phyloP scores from a whole-genome alignment of 2,329 filamentous ascomycete species.

The Hansfordia pulvinata region DNA sequence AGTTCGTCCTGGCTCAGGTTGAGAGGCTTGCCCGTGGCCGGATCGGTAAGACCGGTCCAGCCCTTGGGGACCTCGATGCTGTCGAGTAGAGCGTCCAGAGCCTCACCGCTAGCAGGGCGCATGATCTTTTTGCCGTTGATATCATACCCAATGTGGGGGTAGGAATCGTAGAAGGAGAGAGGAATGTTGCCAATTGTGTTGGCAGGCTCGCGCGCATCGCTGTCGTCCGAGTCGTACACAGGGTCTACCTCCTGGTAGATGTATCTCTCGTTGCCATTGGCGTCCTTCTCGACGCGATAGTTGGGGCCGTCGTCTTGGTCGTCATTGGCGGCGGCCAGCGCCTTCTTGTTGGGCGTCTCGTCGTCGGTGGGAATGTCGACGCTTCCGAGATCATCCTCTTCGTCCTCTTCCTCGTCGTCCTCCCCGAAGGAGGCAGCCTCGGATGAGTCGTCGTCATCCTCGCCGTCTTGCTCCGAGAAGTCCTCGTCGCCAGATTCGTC shows the following conservation, averaged over 20 bases:
- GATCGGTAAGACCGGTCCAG: slow-evolving; percentile 93
- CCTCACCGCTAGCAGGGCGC: slow-evolving; percentile 86
- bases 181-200: slow-evolving; percentile 97
- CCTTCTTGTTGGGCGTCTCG: slow-evolving; percentile 21
- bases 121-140: slow-evolving; percentile 98
- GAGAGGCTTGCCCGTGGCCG: slow-evolving; percentile 82
- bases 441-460: slow-evolving; percentile 34
- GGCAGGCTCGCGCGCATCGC: slow-evolving; percentile 60
- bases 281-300: slow-evolving; percentile 56
- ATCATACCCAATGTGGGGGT: slow-evolving; percentile 96
- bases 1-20: slow-evolving; percentile 79
- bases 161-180: slow-evolving; percentile 89
- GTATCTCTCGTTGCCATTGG: slow-evolving; percentile 82
- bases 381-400: slow-evolving; percentile 22
- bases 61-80: slow-evolving; percentile 95
- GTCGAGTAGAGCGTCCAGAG: slow-evolving; percentile 83
- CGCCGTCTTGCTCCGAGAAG: slow-evolving; percentile 16
- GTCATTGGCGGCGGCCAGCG: slow-evolving; percentile 19
- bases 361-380: slow-evolving; percentile 27
- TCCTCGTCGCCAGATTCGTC: slow-evolving; percentile 24
- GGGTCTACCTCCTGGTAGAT: slow-evolving; percentile 90
- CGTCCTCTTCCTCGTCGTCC: slow-evolving; percentile 23
- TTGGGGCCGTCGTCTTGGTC: slow-evolving; percentile 26
- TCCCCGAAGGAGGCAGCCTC: slow-evolving; percentile 26
- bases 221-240: slow-evolving; percentile 91